Base-by-base conservation (phyloP, 495 filamentous ascomycete species). In the Parathielavia hyrcaniae region DNA sequence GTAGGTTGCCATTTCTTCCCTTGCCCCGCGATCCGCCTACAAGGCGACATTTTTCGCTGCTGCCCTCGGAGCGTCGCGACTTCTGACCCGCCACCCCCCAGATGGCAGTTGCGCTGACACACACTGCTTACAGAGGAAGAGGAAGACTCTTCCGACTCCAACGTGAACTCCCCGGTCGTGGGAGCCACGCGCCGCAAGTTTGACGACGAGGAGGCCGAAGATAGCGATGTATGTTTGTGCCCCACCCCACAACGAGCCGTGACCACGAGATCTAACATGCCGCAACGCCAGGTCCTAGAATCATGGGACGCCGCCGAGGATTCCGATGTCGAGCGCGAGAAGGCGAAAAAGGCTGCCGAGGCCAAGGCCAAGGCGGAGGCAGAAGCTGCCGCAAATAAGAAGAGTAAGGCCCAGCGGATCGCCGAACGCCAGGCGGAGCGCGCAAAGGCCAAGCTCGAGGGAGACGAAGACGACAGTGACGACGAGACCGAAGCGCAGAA, bases 301-400 rank as follows among this genome's bases (percentile, higher is more conserved):
- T 92, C 90, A 20, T 99, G 95, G 95, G 91, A 96, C 63, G 92
- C 90, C 41, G 93, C 88, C 57, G 93, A 97, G 66, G 95, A 99
- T 76, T 95, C 89, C 50, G 95, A 99, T 66, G 91, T 85, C 52
- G 95, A 99, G 77, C 88, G 89, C 61, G 91, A 96, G 73, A 97
- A 96, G 78, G 88, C 82, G 22, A 89, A 87, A 75, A 88, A 88
- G 73, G 90, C 84, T 16, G 89, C 82, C 10, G 91, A 90, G 66
- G 84, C 82, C 59, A 91, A 90, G 70, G 92, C 90, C 50, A 95
- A 92, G 71, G 90, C 88, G 35, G 88, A 91, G 1, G 88, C 88
- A 50, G 89, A 90, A 68, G 91, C 91, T n/a, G 88, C 88, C 43
- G 91, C 91, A 34, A 88, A 87, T 61, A 93, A 97, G 79, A 97